Percentiles rank a stretch among this genome's conserved stretches.
These are phyloP conservation scores for Entelexis paramagnoliae DNA, from an alignment of 1,139 yeast genomes.

Conservation along the genomic window DNA sequence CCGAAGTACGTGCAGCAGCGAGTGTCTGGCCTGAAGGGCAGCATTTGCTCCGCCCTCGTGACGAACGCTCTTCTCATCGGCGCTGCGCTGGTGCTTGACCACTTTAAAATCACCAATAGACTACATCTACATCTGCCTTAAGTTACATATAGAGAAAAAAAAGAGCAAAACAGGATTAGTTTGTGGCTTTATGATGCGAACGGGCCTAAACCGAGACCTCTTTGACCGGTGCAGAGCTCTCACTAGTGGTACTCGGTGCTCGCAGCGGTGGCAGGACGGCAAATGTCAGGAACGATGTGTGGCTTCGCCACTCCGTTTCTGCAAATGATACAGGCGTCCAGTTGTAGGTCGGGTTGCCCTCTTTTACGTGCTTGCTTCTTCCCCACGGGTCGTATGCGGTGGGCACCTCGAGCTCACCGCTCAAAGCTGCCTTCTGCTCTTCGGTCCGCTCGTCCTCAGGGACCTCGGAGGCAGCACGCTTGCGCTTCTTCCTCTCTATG, in stretches of 20 bases:
- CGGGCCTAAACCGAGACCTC: background rate
- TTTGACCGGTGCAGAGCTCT: background rate
- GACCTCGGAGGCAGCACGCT: conserved; percentile 24
- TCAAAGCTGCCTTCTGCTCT: conserved; percentile 15
- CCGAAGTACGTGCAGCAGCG: background rate
- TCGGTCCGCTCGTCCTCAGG: conserved; percentile 19
- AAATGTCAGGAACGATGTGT: conserved; percentile 88
- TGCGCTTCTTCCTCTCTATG: conserved; percentile 46
- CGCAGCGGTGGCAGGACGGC: conserved; percentile 41
- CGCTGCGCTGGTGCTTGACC: background rate
- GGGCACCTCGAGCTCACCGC: conserved; percentile 24
- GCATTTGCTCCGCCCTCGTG: background rate
- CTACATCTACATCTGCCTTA: background rate
- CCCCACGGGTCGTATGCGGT: conserved; percentile 87
- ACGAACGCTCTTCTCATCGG: background rate
- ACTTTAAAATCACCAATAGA: background rate
- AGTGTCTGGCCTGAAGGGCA: conserved; percentile 6
- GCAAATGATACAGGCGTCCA: conserved; percentile 80
- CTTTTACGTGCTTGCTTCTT: conserved; percentile 64
- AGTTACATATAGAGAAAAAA: background rate
- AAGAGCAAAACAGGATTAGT: no score
- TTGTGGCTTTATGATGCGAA: no score
- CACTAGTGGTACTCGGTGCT: background rate
- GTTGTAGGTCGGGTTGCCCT: conserved; percentile 68
- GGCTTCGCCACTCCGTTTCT: conserved; percentile 81